These are phyloP conservation scores for Botrytis elliptica DNA, from an alignment of 2,329 filamentous ascomycete genomes.

Conservation along the genomic window DNA sequence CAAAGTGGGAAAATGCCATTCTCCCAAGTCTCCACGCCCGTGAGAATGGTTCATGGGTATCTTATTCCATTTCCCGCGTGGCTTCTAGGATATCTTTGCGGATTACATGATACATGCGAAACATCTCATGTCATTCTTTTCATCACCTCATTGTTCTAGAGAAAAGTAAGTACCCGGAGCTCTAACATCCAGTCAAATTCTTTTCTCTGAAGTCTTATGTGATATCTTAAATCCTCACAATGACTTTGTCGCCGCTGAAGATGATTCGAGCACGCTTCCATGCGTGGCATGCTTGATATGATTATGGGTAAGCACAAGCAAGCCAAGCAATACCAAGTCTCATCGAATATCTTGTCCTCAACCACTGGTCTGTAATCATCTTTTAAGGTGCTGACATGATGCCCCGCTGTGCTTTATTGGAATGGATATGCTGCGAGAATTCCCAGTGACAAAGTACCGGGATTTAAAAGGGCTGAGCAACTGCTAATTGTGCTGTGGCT, in stretches of 20 bases:
- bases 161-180: not conserved
- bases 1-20: slow-evolving; percentile 1
- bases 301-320: slow-evolving; percentile 1
- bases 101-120: slow-evolving; percentile 19
- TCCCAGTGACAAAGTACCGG: slow-evolving; percentile 20
- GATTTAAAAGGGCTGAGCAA: slow-evolving; percentile 17
- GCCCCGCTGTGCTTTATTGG: not conserved
- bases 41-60: not conserved
- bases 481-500: not conserved
- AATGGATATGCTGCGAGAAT: slow-evolving; percentile 6
- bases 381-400: slow-evolving; percentile 20
- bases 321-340: not conserved
- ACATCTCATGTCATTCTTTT: slow-evolving; percentile 13
- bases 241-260: slow-evolving; percentile 3
- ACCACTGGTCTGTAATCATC: not conserved
- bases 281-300: not conserved
- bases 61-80: slow-evolving; percentile 16
- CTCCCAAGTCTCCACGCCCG: not conserved
- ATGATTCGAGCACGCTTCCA: slow-evolving; percentile 1
- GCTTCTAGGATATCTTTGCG: slow-evolving; percentile 16
- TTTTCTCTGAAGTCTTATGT: slow-evolving; percentile 17
- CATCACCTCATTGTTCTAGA: not conserved
- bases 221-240: slow-evolving; percentile 16
- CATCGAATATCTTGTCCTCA: not conserved
- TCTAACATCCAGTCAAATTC: slow-evolving; percentile 7